These are phyloP conservation scores for Penicillium psychrofluorescens DNA, from an alignment of 495 filamentous ascomycete genomes.

Conservation along the genomic window DNA sequence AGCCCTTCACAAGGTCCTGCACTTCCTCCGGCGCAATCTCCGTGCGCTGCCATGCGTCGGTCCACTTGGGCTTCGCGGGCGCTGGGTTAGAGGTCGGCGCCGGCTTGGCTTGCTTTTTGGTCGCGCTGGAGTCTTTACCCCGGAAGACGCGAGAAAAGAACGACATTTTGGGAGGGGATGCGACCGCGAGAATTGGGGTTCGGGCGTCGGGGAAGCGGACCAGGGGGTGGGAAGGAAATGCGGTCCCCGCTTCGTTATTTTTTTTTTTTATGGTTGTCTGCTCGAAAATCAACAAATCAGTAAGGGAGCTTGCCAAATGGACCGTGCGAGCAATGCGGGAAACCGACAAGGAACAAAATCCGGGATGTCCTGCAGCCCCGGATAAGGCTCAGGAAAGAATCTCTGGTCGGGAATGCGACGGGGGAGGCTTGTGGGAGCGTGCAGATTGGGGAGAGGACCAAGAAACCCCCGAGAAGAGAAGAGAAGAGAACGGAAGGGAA, in stretches of 20 bases:
- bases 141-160: slow-evolving; percentile 70
- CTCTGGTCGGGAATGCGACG: not conserved
- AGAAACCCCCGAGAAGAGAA: not conserved
- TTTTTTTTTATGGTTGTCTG: slow-evolving; percentile 7
- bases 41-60: slow-evolving; percentile 82
- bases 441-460: not conserved
- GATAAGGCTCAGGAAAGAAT: slow-evolving; percentile 11
- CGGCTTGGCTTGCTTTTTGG: slow-evolving; percentile 53
- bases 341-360: slow-evolving; percentile 10
- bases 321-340: slow-evolving; percentile 6
- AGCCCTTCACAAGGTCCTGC: slow-evolving; percentile 74
- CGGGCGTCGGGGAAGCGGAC: slow-evolving; percentile 4
- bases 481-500: slow-evolving; percentile 3
- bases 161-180: slow-evolving; percentile 31
- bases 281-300: slow-evolving; percentile 7
- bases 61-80: slow-evolving; percentile 69
- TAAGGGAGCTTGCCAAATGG: slow-evolving; percentile 5
- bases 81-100: slow-evolving; percentile 35
- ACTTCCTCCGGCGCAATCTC: slow-evolving; percentile 87
- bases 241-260: slow-evolving; percentile 5
- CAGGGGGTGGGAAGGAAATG: not conserved
- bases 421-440: not conserved
- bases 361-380: slow-evolving; percentile 35
- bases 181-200: slow-evolving; percentile 8
- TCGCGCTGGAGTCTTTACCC: slow-evolving; percentile 55